A percentile compares a stretch with the other conserved stretches of the same genome.
phyloP scores from a whole-genome alignment of 371 early-diverging fungal species.

The Rhizopus delemar region DNA sequence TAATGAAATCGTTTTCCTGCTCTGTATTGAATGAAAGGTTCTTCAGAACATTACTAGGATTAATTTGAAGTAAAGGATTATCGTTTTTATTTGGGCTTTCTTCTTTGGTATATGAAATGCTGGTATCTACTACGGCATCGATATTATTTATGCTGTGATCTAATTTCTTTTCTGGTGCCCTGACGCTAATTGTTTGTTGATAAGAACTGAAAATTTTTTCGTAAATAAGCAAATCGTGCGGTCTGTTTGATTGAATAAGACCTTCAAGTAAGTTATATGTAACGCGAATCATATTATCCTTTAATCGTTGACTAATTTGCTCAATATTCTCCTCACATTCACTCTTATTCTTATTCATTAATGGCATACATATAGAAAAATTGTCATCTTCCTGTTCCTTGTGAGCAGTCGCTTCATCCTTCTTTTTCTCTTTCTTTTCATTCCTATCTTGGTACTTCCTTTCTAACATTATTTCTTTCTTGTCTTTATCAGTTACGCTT shows the following conservation, averaged over 20 bases:
- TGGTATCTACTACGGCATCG: too few relatives aligned
- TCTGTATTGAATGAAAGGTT: neutral
- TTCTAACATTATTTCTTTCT: too few relatives aligned
- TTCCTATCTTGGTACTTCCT: too few relatives aligned
- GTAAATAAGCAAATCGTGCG: constrained; percentile 9
- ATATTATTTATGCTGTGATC: neutral
- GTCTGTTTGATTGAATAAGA: constrained; percentile 5
- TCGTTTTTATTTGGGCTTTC: neutral
- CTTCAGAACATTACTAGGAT: neutral
- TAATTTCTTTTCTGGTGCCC: neutral
- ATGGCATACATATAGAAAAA: neutral
- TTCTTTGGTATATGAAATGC: too few relatives aligned
- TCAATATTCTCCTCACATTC: neutral
- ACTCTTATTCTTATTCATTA: neutral
- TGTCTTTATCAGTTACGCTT: too few relatives aligned
- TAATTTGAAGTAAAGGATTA: neutral
- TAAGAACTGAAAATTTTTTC: constrained; percentile 1
- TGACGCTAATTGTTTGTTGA: neutral
- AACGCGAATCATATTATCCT: constrained; percentile 13
- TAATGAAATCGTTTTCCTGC: constrained; percentile 3
- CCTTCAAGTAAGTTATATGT: constrained; percentile 8
- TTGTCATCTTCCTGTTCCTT: neutral
- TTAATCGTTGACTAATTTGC: constrained; percentile 6
- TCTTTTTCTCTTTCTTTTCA: too few relatives aligned
- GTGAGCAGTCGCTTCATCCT: neutral